Percentiles rank a stretch among this genome's conserved stretches.
Evolutionary conservation across 805 yeast species (phyloP).

Genomic region (Lipomyces anomalus): DNA sequence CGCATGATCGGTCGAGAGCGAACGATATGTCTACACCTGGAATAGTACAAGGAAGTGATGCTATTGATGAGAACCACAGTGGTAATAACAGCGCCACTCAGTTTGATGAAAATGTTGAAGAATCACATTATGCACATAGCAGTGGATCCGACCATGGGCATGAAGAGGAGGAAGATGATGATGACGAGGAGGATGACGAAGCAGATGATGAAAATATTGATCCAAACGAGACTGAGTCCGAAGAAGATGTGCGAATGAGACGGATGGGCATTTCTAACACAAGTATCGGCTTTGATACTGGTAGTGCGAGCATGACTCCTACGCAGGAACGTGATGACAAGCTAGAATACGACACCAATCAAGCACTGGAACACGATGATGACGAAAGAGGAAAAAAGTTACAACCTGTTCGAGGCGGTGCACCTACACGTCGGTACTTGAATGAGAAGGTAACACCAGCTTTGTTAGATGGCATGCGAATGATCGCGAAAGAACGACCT

Average conservation of each 20-base stretch:
- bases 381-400: neutral
- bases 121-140: too few species aligned
- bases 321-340: too few species aligned
- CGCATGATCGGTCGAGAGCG: too few species aligned
- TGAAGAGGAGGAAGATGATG: neutral
- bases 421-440: constrained; percentile 63
- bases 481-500: constrained; percentile 41
- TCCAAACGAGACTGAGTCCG: neutral
- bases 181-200: neutral
- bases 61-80: too few species aligned
- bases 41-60: too few species aligned
- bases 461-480: constrained; percentile 57
- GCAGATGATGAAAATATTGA: neutral
- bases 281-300: too few species aligned
- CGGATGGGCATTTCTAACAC: neutral
- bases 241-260: neutral
- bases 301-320: too few species aligned
- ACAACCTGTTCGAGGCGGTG: constrained; percentile 48
- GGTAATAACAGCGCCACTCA: too few species aligned
- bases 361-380: too few species aligned
- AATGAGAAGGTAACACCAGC: constrained; percentile 60
- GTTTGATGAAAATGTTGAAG: too few species aligned
- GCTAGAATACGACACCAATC: too few species aligned
- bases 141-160: neutral
- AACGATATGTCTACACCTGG: too few species aligned